Base-by-base conservation (phyloP, 2,329 filamentous ascomycete species). In the Pseudopithomyces maydicus region DNA sequence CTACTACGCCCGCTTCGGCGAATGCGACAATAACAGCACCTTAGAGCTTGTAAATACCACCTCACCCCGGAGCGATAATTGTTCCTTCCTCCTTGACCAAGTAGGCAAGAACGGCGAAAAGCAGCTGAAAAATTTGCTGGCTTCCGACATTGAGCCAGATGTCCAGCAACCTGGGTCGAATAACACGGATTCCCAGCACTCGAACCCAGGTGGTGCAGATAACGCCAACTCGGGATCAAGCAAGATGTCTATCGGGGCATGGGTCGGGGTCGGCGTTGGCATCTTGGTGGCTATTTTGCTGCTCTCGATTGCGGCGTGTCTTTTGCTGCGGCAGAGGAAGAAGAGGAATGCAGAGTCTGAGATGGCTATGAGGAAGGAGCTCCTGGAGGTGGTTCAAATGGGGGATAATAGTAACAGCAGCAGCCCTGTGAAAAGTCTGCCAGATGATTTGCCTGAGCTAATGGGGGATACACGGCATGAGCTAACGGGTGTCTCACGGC, bases 51-150 rank as follows among this genome's bases (percentile, higher is more conserved):
- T 26, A 2, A 29, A 29, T 14, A 14, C 10, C 15, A 33, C 6
- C 7, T 17, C 26, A 3, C 10, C 3, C 2, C 49, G 41, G 17
- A 35, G 19, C 20, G n/a, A 14, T 20, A 44, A 49, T 15, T 57
- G 49, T 38, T 36, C 33, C 8, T 57, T 57, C 22, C 22, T 57
- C 14, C 15, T 57, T 8, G 33, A 57, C 8, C 55, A 57, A 44
- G 49, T 44, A 1, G 55, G 49, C 5, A 26, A 23, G 8, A 36
- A 48, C 2, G 55, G 55, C 22, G 43, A 52, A 14, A 26, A 41
- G n/a, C n/a, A n/a, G n/a, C n/a, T n/a, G n/a, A n/a, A n/a, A n/a
- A n/a, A n/a, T n/a, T n/a, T n/a, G n/a, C n/a, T n/a, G n/a, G n/a
- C n/a, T n/a, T n/a, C n/a, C n/a, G 7, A 35, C 32, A 14, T 14